phyloP scores from a whole-genome alignment of 2,329 filamentous ascomycete species.

The Lecanosticta acicola region DNA sequence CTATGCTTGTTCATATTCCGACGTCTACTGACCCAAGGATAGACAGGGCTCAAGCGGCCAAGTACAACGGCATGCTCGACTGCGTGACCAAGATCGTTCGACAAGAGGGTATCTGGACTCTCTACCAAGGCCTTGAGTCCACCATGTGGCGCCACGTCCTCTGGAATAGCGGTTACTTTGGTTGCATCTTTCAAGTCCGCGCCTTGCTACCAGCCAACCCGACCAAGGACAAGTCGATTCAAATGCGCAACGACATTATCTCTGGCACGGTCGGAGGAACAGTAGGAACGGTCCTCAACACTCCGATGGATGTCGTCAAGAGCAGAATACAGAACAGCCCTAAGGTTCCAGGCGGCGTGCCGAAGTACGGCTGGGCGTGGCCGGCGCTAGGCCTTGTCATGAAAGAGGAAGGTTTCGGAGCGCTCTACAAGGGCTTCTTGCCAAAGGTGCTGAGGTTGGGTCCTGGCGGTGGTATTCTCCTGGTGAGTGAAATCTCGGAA shows the following conservation, averaged over 20 bases:
- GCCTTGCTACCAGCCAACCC: conserved; percentile 64
- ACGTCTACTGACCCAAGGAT: conserved; percentile 6
- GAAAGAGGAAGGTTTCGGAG: conserved; percentile 85
- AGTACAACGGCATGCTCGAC: conserved; percentile 77
- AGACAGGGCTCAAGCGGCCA: conserved; percentile 86
- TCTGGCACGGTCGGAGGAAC: conserved; percentile 87
- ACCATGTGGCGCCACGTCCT: conserved; percentile 93
- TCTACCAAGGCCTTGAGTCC: conserved; percentile 96
- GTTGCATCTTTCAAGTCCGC: conserved; percentile 96
- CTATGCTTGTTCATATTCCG: not conserved
- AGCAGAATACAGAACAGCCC: conserved; percentile 92
- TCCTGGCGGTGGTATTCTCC: conserved; percentile 66
- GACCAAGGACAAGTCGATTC: conserved; percentile 69
- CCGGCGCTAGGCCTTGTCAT: conserved; percentile 78
- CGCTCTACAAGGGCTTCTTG: conserved; percentile 95
- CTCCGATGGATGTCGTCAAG: conserved; percentile 95
- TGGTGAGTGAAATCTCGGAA: conserved; percentile 49
- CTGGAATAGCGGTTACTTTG: conserved; percentile 96
- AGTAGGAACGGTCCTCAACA: conserved; percentile 86
- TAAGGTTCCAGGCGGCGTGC: conserved; percentile 70
- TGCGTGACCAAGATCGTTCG: conserved; percentile 75
- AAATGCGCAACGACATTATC: conserved; percentile 82
- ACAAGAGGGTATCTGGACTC: conserved; percentile 74
- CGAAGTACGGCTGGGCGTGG: conserved; percentile 99
- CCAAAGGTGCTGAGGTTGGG: conserved; percentile 83